These are phyloP conservation scores for Dichomitus squalens DNA, from an alignment of 1,284 basidiomycete genomes.

Conservation along the genomic window DNA sequence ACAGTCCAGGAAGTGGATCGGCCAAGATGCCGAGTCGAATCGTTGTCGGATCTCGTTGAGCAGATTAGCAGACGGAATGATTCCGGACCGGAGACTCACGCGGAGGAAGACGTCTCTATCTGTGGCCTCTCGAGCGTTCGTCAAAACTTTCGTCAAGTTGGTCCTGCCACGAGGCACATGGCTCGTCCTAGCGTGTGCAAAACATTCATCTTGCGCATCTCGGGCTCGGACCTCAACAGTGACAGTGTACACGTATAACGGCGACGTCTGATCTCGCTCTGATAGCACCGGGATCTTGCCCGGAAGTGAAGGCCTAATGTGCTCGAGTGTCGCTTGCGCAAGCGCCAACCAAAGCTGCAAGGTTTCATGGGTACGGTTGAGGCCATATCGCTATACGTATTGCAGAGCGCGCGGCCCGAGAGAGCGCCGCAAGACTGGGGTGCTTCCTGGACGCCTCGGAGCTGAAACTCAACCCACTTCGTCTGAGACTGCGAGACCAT, in stretches of 20 bases:
- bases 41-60: constrained; percentile 1
- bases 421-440: too few species aligned
- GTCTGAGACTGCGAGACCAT: background rate
- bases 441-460: background rate
- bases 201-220: background rate
- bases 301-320: background rate
- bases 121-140: background rate
- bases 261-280: constrained; percentile 1
- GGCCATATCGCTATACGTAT: background rate
- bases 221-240: background rate
- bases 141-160: background rate
- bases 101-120: background rate
- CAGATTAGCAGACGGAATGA: too few species aligned
- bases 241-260: background rate
- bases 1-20: constrained; percentile 3
- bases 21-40: background rate
- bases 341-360: background rate
- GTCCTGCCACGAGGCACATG: background rate
- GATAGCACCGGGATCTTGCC: constrained; percentile 1
- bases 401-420: background rate
- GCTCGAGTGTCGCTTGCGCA: background rate
- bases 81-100: constrained; percentile 3
- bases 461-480: background rate
- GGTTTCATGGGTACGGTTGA: background rate
- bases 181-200: background rate